phyloP scores from a whole-genome alignment of 1,139 yeast genomes.

The Yamadazyma spencermartinsiae region DNA sequence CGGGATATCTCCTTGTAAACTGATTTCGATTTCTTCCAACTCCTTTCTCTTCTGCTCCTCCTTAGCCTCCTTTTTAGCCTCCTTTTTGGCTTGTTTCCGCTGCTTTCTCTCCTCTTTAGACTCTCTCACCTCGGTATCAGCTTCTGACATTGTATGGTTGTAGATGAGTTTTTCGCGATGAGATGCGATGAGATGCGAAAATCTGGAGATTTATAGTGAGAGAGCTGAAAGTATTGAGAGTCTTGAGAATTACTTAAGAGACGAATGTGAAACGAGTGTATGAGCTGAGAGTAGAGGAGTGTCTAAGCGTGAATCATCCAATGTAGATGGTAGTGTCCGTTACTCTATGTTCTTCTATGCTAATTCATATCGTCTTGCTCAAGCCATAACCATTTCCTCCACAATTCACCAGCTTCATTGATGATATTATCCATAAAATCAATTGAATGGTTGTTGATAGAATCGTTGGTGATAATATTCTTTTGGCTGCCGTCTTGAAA shows the following conservation, averaged over 20 bases:
- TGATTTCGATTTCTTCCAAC: slow-evolving; percentile 73
- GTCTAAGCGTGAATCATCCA: too few relatives aligned
- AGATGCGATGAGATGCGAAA: slow-evolving; percentile 4
- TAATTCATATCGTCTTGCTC: slow-evolving; percentile 29
- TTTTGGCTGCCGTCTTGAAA: slow-evolving; percentile 2
- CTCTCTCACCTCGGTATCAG: slow-evolving; percentile 4
- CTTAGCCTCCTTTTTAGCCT: slow-evolving; percentile 1
- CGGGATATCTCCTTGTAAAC: slow-evolving; percentile 75
- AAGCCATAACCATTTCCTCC: slow-evolving; percentile 84
- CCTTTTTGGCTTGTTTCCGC: slow-evolving; percentile 6
- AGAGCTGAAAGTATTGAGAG: too few relatives aligned
- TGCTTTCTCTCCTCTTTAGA: slow-evolving; percentile 10
- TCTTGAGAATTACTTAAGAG: too few relatives aligned
- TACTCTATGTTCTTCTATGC: too few relatives aligned
- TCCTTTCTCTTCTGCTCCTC: slow-evolving; percentile 11
- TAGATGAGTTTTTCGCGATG: slow-evolving; percentile 3
- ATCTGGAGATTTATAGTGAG: too few relatives aligned
- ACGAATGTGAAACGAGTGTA: too few relatives aligned
- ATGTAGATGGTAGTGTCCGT: too few relatives aligned
- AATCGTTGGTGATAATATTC: slow-evolving; percentile 36
- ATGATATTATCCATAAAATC: slow-evolving; percentile 71
- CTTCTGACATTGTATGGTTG: slow-evolving; percentile 3
- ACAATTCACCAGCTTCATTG: slow-evolving; percentile 79
- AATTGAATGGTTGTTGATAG: slow-evolving; percentile 34
- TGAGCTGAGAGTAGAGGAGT: too few relatives aligned